These are phyloP conservation scores for Glomus cerebriforme DNA, from an alignment of 192 early-diverging fungal genomes.

Conservation along the genomic window DNA sequence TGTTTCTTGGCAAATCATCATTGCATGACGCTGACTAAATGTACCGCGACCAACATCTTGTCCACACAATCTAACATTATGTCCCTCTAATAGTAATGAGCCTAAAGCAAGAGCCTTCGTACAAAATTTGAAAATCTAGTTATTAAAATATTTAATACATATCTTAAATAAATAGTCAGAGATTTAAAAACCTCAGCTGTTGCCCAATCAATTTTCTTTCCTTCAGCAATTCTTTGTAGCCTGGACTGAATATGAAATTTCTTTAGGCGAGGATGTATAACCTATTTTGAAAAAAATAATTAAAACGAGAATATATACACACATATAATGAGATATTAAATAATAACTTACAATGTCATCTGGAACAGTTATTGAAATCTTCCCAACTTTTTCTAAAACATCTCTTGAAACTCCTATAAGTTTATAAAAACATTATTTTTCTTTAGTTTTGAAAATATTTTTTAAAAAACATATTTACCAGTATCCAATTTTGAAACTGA, in stretches of 20 bases:
- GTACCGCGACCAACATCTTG: constrained; percentile 98
- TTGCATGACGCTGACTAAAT: constrained; percentile 95
- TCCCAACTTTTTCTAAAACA: constrained; percentile 69
- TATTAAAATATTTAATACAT: neutral
- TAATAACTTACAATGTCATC: constrained; percentile 53
- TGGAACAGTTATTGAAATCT: constrained; percentile 73
- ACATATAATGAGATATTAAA: neutral
- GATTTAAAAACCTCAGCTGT: constrained; percentile 70
- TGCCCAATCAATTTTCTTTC: constrained; percentile 87
- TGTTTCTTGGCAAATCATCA: constrained; percentile 91
- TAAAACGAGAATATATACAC: neutral
- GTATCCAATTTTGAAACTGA: constrained; percentile 48
- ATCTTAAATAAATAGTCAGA: neutral
- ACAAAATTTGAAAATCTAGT: neutral
- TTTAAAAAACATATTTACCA: constrained; percentile 12
- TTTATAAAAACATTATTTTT: neutral
- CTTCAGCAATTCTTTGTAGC: constrained; percentile 67
- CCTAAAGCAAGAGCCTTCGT: constrained; percentile 77
- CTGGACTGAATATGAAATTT: constrained; percentile 93
- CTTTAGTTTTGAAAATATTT: neutral
- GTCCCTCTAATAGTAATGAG: constrained; percentile 78
- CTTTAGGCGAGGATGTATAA: constrained; percentile 77
- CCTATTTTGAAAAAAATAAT: neutral
- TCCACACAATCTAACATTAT: constrained; percentile 90
- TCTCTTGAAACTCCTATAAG: constrained; percentile 65